Percentiles rank a stretch among this genome's conserved stretches.
Conservation (phyloP, 345 rosid genomes). For the Salix dunnii region DNA sequence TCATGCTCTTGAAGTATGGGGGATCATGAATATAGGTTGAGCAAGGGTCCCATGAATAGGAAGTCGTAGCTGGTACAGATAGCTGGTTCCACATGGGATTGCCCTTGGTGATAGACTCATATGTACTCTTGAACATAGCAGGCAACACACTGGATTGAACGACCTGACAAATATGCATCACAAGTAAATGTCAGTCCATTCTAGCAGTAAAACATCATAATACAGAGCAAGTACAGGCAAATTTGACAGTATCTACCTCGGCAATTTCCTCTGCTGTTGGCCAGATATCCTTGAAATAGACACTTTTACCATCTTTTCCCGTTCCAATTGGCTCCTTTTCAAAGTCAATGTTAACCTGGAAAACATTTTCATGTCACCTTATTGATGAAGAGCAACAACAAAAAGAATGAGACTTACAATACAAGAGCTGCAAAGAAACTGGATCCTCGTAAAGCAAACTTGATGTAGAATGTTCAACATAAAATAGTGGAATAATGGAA, state of each 20-base stretch:
- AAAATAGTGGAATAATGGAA: no score
- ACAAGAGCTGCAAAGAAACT: no score
- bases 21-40: constrained; percentile 97
- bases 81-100: constrained; percentile 83
- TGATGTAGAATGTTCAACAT: no score
- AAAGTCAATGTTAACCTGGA: constrained; percentile 89
- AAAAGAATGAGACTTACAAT: neutral
- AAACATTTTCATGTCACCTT: constrained; percentile 1
- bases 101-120: constrained; percentile 86
- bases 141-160: constrained; percentile 91
- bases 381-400: neutral
- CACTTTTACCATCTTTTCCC: constrained; percentile 71
- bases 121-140: constrained; percentile 82
- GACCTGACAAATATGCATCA: constrained; percentile 39
- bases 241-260: constrained; percentile 43
- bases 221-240: neutral
- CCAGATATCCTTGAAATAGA: constrained; percentile 69
- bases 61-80: constrained; percentile 45
- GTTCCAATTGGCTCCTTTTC: constrained; percentile 87
- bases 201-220: constrained; percentile 2
- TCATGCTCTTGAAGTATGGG: constrained; percentile 88
- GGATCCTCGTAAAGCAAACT: no score
- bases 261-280: constrained; percentile 49
- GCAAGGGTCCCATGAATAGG: constrained; percentile 77
- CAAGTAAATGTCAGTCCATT: neutral